Evolutionary conservation across 2,329 filamentous ascomycete species (phyloP), one percentile per base, ranked within the genome.

Genomic region (Botrytis hyacinthi): DNA sequence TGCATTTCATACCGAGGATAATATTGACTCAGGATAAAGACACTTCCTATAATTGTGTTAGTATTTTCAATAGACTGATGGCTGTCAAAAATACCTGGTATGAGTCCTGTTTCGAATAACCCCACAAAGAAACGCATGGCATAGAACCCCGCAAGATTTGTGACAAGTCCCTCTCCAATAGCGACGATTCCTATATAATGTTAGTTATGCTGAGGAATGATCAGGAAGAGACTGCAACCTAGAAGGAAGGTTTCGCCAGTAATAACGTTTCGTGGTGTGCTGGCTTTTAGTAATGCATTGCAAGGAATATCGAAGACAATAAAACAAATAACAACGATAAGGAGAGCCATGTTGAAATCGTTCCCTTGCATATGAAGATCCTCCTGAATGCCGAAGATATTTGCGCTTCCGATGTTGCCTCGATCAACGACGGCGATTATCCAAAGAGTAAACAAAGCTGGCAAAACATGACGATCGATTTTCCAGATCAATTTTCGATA

Each of bases 121-220:
- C 63, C 63, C 7, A 67, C 22, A 8, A 67, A 67, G 8, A 67
- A 67, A 67, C 32, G 44, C 46, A 66, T 66, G 22, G 44, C 32
- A 51, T 67, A 37, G 32, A 51, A 67, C 5, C 63, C 63, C 10
- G 44, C 20, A 37, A 67, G 22, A 51, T 37, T 51, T 40, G 44
- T 67, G 44, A 67, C 63, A 16, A 67, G 44, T n/a, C 44, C 44
- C 14, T 67, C 32, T 26, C 63, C 63, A 67, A 67, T 40, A 20
- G 44, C 63, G 4, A 32, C 26, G 7, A 67, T 51, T n/a, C 32
- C 32, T 67, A 54, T 40, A 14, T 20, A 4, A 67, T 29, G 12
- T 40, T 26, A 54, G 26, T 35, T 26, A 18, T 40, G 46, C 26
- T 16, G 16, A 54, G 2, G 18, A 20, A 67, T 6, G 5, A 1